Evolutionary conservation across 2,329 filamentous ascomycete genomes (phyloP).

Genomic region (Xylariomycetidae sp.): DNA sequence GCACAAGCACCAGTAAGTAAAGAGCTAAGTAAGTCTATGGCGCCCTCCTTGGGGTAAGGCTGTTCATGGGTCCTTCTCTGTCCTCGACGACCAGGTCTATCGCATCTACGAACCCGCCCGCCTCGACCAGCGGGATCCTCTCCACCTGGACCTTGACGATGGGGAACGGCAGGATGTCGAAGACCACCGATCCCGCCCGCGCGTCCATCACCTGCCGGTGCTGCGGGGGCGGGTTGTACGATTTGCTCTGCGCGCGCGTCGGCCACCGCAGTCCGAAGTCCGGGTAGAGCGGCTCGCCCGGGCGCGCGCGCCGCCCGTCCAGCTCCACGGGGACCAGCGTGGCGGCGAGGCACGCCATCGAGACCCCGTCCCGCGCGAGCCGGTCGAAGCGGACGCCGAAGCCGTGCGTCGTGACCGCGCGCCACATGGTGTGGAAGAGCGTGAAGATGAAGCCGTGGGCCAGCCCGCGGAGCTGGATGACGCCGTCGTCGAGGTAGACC

Average conservation of each 20-base stretch:
- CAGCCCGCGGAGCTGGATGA: slow-evolving; percentile 1
- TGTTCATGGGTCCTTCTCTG: too few species aligned
- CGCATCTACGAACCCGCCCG: slow-evolving; percentile 1
- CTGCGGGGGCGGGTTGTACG: not conserved
- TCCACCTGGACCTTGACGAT: slow-evolving; percentile 4
- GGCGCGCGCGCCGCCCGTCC: not conserved
- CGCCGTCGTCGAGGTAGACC: too few species aligned
- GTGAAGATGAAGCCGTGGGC: slow-evolving; percentile 3
- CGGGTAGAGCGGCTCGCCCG: slow-evolving; percentile 1
- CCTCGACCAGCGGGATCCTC: not conserved
- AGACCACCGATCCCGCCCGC: not conserved
- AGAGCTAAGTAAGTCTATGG: too few species aligned
- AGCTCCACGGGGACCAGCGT: slow-evolving; percentile 2
- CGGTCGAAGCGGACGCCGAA: slow-evolving; percentile 3
- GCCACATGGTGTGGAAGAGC: slow-evolving; percentile 1
- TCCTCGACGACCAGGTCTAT: slow-evolving; percentile 1
- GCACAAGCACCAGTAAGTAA: too few species aligned
- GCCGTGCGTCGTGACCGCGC: slow-evolving; percentile 1
- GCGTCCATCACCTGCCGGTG: not conserved
- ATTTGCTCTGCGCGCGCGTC: not conserved
- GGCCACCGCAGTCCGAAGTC: slow-evolving; percentile 4
- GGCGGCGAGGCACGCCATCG: not conserved
- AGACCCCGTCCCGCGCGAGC: not conserved
- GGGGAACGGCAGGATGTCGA: slow-evolving; percentile 4
- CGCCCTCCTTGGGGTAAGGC: too few species aligned